Evolutionary conservation across 2,329 filamentous ascomycete species (phyloP), one percentile per base, ranked within the genome.

Genomic region (Calonectria leucothoes): DNA sequence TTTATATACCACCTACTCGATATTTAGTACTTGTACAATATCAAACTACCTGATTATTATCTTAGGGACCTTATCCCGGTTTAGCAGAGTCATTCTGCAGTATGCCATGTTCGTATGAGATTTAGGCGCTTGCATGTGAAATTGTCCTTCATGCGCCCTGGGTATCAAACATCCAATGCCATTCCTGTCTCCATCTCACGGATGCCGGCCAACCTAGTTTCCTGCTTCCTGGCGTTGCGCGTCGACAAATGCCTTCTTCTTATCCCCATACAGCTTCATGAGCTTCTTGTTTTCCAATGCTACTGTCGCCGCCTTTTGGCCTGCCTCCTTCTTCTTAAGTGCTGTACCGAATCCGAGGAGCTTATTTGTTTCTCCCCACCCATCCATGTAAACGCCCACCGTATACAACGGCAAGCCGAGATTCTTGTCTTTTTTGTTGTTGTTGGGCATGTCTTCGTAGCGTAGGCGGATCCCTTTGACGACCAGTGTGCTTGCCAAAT

Each of bases 311-410:
- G 94, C 94, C 76, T 90, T 92, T 17, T 89, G 86, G 0, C 92
- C 92, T 1, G 94, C 94, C 70, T 94, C 92, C 70, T 90, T 91
- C 84, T 95, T 95, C 69, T 89, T 91, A 75, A 91, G 84, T 1
- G 90, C 94, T 37, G 88, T 89, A 0, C 93, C 94, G 55, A 86
- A 87, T 0, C 92, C 94, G 7, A 96, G 83, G 70, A 90, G 84
- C 81, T 91, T 89, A 63, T 90, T 86, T 37, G 87, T 88, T 82
- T 93, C 91, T 6, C 93, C 94, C 88, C 92, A 94, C 0, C 93
- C 94, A 25, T 91, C 89, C 33, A 95, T 85, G 77, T 91, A 94
- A 0, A 91, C 88, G 0, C 89, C 93, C 1, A 95, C 88, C 3
- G 88, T 90, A 80, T 90, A 94, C 31, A 92, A 83, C 23, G 90